Percentiles rank a stretch among this genome's conserved stretches.
Evolutionary conservation across 2,329 filamentous ascomycete species (phyloP).

Genomic region (Chaetothyriales sp.): DNA sequence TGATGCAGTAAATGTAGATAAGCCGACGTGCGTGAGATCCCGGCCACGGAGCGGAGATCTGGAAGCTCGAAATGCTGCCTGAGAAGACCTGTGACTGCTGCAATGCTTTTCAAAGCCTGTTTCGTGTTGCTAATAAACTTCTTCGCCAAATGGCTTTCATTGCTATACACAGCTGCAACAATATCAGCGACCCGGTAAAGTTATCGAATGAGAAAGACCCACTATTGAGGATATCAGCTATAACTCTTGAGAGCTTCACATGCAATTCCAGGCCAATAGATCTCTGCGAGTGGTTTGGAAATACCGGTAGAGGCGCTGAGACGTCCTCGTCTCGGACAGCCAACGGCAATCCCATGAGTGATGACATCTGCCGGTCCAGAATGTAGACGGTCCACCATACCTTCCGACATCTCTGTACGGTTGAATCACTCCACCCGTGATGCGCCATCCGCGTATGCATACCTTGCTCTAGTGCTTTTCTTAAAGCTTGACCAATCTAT

Average conservation of each 20-base stretch:
- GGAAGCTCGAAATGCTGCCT: constrained; percentile 26
- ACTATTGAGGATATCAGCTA: constrained; percentile 34
- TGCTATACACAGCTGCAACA: constrained; percentile 30
- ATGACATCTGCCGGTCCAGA: constrained; percentile 41
- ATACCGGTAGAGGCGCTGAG: constrained; percentile 33
- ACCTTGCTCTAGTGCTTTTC: constrained; percentile 36
- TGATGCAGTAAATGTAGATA: constrained; percentile 30
- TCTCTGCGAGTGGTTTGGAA: constrained; percentile 27
- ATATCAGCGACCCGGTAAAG: constrained; percentile 1
- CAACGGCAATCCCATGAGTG: constrained; percentile 39
- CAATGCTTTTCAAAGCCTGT: constrained; percentile 26
- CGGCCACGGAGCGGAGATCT: constrained; percentile 24
- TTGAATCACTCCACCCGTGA: constrained; percentile 27
- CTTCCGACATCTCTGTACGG: constrained; percentile 35
- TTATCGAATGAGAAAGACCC: constrained; percentile 14
- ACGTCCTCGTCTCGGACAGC: constrained; percentile 40
- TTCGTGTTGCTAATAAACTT: constrained; percentile 29
- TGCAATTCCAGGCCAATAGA: constrained; percentile 32
- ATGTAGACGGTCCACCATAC: constrained; percentile 45
- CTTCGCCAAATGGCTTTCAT: constrained; percentile 25
- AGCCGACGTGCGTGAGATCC: constrained; percentile 31
- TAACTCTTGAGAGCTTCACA: constrained; percentile 33
- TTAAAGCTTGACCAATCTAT: constrained; percentile 39
- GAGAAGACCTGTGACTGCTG: constrained; percentile 29
- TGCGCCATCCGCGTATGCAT: constrained; percentile 41